Base-by-base conservation (phyloP, 257 asterid species). In the Solanum clarkiae region DNA sequence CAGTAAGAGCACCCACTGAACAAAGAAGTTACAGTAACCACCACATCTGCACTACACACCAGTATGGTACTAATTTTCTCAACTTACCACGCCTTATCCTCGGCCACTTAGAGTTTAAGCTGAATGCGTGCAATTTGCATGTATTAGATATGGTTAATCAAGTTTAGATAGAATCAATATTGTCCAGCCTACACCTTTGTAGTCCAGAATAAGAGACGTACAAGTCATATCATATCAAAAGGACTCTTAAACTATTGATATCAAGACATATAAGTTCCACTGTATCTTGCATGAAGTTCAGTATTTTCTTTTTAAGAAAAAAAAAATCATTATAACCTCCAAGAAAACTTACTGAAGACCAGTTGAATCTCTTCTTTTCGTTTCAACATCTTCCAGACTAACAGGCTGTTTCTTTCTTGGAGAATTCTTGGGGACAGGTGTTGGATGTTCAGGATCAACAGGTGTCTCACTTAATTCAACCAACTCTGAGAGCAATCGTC, bases 301-400 rank as follows among this genome's bases (percentile, higher is more conserved):
- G 29, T 53, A 16, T 16, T 79, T 79, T 79, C 26, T 17, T 53
- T 75, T 26, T 8, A 24, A 51, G 63, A 36, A 36, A n/a, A 79
- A 53, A 20, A 72, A 18, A 24, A 29, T 26, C 65, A 79, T 26
- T 53, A 53, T 26, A 53, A 29, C 17, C 72, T 80, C 51, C 80
- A 45, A 45, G 22, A 42, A n/a, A 74, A 86, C 98, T 90, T 93
- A 94, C 99, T 88, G 79, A 68, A 88, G 72, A 88, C 98, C 94
- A 85, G 87, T 86, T 97, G 95, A 96, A 84, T 96, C 96, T 74
- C 96, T 96, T 9, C 87, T 89, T 88, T 89, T 94, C 97, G 91
- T 89, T 84, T 88, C 93, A 81, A 82, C 84, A 72, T 83, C 82
- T 47, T 83, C 84, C 14, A 90, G 86, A 65, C 84, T 88, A 69